phyloP scores from a whole-genome alignment of 768 basidiomycete species.

The Agrocybe praecox region DNA sequence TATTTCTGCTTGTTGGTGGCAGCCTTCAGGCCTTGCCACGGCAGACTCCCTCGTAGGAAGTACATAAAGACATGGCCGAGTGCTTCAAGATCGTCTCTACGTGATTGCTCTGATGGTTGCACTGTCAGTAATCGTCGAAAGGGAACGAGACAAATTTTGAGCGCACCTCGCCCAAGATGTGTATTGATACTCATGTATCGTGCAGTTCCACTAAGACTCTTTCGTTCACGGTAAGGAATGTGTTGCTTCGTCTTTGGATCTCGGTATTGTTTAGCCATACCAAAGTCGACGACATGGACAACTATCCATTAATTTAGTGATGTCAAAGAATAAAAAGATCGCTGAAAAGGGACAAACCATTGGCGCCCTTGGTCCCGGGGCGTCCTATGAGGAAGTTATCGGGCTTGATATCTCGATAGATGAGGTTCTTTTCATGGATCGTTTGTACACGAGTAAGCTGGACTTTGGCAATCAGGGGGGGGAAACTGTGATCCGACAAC shows the following conservation, averaged over 20 bases:
- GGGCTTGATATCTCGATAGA: conserved; percentile 99
- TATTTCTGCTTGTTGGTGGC: conserved; percentile 99
- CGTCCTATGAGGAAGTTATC: conserved; percentile 99
- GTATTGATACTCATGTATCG: conserved; percentile 99
- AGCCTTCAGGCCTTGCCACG: conserved; percentile 99
- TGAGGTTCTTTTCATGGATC: conserved; percentile 99
- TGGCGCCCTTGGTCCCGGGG: conserved; percentile 87
- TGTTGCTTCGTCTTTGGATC: conserved; percentile 99
- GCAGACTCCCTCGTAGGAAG: conserved; percentile 93
- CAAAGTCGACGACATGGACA: conserved; percentile 96
- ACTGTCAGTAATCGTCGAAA: neutral
- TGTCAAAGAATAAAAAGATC: neutral
- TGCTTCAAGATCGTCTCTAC: conserved; percentile 98
- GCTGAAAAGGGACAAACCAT: conserved; percentile 50
- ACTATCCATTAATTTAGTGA: conserved; percentile 41
- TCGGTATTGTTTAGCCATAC: conserved; percentile 99
- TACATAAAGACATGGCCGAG: conserved; percentile 99
- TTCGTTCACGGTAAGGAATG: conserved; percentile 98
- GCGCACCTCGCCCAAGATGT: conserved; percentile 90
- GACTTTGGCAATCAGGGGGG: conserved; percentile 1
- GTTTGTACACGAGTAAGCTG: conserved; percentile 95
- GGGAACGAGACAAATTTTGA: conserved; percentile 2
- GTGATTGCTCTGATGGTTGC: conserved; percentile 68
- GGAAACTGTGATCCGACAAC: conserved; percentile 3
- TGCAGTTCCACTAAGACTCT: conserved; percentile 95